These are phyloP conservation scores for Ormosia emarginata DNA, from an alignment of 306 rosid genomes.

Conservation along the genomic window DNA sequence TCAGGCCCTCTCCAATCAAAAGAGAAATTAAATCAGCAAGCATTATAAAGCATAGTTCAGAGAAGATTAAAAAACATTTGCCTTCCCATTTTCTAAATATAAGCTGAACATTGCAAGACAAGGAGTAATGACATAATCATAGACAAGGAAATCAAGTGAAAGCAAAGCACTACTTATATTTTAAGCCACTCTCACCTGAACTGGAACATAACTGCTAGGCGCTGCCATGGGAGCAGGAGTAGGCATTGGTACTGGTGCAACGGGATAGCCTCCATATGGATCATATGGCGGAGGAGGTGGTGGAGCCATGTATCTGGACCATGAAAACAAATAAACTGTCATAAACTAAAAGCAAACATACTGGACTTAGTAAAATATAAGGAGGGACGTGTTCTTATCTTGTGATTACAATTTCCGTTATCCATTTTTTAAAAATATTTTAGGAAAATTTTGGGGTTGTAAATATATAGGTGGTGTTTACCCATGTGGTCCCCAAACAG, in stretches of 20 bases:
- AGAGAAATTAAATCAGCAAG: neutral
- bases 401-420: neutral
- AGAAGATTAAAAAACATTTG: neutral
- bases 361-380: neutral
- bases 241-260: constrained; percentile 90
- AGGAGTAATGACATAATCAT: neutral
- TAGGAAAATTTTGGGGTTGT: too few relatives aligned
- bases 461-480: constrained; percentile 7
- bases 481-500: constrained; percentile 97
- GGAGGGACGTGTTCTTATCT: neutral
- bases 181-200: constrained; percentile 58
- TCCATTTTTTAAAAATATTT: neutral
- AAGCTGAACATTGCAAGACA: neutral
- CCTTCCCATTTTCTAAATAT: neutral
- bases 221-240: constrained; percentile 75
- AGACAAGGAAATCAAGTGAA: neutral
- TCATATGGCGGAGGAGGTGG: constrained; percentile 95
- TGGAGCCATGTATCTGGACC: constrained; percentile 86
- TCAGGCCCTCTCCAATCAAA: neutral
- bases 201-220: constrained; percentile 85
- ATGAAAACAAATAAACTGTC: constrained; percentile 21
- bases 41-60: neutral
- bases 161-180: neutral
- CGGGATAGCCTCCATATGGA: constrained; percentile 86
- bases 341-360: neutral